Evolutionary conservation across 31 red algal genomes (phyloP).

Genomic region (Odonthalia washingtoniensis): DNA sequence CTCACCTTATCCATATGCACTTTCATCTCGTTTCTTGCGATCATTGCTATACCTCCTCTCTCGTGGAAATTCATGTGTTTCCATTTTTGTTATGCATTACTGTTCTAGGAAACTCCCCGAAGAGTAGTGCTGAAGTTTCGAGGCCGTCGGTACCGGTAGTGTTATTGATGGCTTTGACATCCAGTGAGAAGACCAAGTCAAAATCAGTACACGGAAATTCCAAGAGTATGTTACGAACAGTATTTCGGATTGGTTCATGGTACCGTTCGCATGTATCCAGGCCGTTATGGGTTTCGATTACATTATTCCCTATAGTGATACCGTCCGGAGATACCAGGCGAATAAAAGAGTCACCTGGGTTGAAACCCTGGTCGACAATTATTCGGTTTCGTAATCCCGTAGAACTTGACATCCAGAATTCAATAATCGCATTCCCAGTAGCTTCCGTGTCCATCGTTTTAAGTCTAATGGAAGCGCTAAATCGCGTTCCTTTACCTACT

Average conservation of each 20-base stretch:
- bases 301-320: background rate
- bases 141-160: slow-evolving; percentile 20
- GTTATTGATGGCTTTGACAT: slow-evolving; percentile 44
- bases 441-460: background rate
- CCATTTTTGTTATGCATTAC: background rate
- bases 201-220: background rate
- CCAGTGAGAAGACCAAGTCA: background rate
- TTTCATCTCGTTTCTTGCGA: no score
- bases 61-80: no score
- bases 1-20: background rate
- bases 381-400: slow-evolving; percentile 50
- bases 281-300: no score
- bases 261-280: slow-evolving; percentile 36
- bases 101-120: slow-evolving; percentile 20
- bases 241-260: slow-evolving; percentile 31
- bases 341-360: slow-evolving; percentile 7
- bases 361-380: slow-evolving; percentile 44
- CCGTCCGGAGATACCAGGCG: background rate
- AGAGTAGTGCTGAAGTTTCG: slow-evolving; percentile 27
- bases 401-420: slow-evolving; percentile 6
- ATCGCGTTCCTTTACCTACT: no score
- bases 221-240: slow-evolving; percentile 2
- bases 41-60: no score
- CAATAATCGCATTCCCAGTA: slow-evolving; percentile 1
- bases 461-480: slow-evolving; percentile 4